Evolutionary conservation across 805 yeast genomes (phyloP).

Genomic region (Schizosaccharomyces octosporus): DNA sequence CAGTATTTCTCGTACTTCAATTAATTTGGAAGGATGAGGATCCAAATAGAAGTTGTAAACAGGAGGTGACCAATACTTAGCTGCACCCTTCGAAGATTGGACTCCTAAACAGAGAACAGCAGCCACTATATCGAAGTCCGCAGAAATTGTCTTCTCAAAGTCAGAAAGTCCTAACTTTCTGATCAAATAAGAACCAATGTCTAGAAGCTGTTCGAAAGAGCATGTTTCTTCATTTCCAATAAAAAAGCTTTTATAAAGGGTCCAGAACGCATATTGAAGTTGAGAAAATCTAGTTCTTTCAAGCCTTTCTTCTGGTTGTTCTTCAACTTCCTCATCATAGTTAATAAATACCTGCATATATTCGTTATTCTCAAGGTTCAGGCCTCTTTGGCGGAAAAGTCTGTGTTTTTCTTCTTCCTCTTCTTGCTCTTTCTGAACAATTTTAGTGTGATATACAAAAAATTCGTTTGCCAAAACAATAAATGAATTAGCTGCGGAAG

Average conservation of each 20-base stretch:
- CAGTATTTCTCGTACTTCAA: conserved; percentile 27
- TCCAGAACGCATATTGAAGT: not conserved
- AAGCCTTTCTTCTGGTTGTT: not conserved
- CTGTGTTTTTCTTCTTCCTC: not conserved
- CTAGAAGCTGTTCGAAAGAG: not conserved
- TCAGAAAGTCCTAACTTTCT: not conserved
- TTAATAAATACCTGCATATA: not conserved
- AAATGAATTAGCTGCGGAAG: not conserved
- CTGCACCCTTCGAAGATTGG: not conserved
- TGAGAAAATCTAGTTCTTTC: not conserved
- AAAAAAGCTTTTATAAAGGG: not conserved
- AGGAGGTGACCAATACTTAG: not conserved
- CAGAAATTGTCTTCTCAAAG: not conserved
- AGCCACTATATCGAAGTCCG: not conserved
- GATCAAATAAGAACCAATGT: not conserved
- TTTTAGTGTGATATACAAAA: not conserved
- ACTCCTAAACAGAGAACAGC: not conserved
- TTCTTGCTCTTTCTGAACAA: not conserved
- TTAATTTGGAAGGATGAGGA: conserved; percentile 33
- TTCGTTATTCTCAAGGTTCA: not conserved
- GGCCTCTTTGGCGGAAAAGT: not conserved
- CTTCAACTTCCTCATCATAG: not conserved
- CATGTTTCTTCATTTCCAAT: not conserved
- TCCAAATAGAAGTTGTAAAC: conserved; percentile 37
- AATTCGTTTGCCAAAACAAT: not conserved